Conservation (phyloP, 2,329 filamentous ascomycete species). For the Diaporthe eres region DNA sequence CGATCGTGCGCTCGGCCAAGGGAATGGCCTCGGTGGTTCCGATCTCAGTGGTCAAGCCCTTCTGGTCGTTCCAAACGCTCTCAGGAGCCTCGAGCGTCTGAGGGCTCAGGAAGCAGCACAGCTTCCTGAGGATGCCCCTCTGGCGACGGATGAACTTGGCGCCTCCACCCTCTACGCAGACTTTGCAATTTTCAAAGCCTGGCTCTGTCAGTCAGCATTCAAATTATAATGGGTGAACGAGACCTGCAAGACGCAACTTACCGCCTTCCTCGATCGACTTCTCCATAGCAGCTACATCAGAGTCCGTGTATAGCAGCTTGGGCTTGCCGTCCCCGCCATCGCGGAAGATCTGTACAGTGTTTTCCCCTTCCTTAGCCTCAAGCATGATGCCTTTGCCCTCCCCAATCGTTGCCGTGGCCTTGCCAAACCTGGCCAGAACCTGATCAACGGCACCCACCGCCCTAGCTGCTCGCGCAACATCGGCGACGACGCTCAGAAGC, state of each 20-base stretch:
- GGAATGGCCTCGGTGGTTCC: neutral
- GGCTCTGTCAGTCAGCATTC: neutral
- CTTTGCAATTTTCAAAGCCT: neutral
- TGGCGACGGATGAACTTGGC: constrained; percentile 6
- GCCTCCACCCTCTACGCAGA: constrained; percentile 5
- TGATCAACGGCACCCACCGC: neutral
- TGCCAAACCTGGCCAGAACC: constrained; percentile 1
- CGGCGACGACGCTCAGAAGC: constrained; percentile 7
- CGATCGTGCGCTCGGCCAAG: constrained; percentile 1
- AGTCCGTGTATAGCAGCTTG: constrained; percentile 4
- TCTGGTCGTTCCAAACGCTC: constrained; percentile 17
- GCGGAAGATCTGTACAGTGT: constrained; percentile 3
- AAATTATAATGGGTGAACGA: too few species aligned
- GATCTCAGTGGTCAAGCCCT: constrained; percentile 2
- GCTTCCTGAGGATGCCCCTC: neutral
- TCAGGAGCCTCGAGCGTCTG: constrained; percentile 11
- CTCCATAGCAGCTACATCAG: constrained; percentile 11
- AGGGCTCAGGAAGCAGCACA: constrained; percentile 8
- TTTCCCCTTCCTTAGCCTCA: neutral
- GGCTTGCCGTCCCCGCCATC: neutral
- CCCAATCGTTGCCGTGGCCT: neutral
- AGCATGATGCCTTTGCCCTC: constrained; percentile 12
- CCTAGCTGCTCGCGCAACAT: neutral
- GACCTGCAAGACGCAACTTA: neutral
- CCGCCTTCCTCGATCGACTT: constrained; percentile 4